Evolutionary conservation across 2,329 filamentous ascomycete genomes (phyloP).

Genomic region (Penicillium nordicum): DNA sequence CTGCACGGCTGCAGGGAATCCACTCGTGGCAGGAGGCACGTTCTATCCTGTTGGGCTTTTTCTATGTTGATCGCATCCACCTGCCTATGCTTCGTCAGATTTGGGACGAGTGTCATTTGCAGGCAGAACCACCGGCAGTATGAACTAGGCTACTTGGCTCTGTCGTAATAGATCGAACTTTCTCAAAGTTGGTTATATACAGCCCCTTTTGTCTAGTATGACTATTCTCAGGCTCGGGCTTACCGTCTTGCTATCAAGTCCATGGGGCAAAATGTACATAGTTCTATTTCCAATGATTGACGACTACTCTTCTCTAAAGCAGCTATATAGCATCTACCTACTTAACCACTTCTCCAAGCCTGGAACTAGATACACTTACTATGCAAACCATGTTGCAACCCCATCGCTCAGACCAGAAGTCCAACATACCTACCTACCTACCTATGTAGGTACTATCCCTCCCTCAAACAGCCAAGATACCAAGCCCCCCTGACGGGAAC

Average conservation of each 20-base stretch:
- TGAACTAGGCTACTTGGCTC: constrained; percentile 5
- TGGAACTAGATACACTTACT: not conserved
- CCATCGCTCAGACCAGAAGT: not conserved
- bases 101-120: constrained; percentile 32
- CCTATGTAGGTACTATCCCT: not conserved
- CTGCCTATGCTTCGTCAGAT: constrained; percentile 28
- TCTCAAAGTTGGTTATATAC: not conserved
- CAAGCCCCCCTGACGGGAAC: not conserved
- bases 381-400: not conserved
- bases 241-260: not conserved
- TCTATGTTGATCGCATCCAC: constrained; percentile 38
- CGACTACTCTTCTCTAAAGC: not conserved
- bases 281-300: not conserved
- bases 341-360: not conserved
- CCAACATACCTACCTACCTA: too few species aligned
- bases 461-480: not conserved
- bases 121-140: constrained; percentile 11
- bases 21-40: constrained; percentile 35
- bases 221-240: not conserved
- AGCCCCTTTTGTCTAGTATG: not conserved
- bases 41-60: constrained; percentile 31
- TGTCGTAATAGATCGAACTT: not conserved
- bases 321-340: not conserved
- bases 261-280: not conserved
- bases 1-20: constrained; percentile 28